Conservation (phyloP, 768 basidiomycete species). For the Suillus subalutaceus region DNA sequence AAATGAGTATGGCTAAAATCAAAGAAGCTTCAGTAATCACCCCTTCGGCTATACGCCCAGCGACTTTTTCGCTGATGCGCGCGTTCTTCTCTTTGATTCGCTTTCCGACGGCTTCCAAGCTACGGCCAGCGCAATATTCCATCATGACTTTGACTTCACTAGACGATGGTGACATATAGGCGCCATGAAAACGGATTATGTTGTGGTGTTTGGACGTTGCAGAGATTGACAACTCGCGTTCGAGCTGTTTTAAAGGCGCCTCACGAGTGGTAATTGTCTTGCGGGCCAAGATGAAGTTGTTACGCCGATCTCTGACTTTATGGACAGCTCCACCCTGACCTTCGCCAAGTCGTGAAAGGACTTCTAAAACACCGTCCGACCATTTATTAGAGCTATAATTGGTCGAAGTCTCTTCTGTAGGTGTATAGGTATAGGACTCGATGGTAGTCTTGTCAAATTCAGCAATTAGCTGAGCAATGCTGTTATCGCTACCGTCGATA, state of each 20-base stretch:
- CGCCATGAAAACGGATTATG: constrained; percentile 91
- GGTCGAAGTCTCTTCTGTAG: constrained; percentile 37
- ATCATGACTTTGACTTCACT: constrained; percentile 96
- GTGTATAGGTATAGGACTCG: constrained; percentile 36
- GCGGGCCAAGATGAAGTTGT: constrained; percentile 82
- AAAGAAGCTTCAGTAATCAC: constrained; percentile 46
- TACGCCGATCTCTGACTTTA: constrained; percentile 86
- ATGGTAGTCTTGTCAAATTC: constrained; percentile 32
- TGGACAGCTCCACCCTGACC: constrained; percentile 97
- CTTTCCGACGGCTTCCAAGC: constrained; percentile 86
- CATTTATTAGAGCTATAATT: constrained; percentile 40
- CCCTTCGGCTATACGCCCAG: constrained; percentile 91
- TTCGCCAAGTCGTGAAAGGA: constrained; percentile 81
- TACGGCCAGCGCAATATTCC: constrained; percentile 88
- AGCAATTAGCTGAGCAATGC: constrained; percentile 41
- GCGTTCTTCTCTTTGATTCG: constrained; percentile 79
- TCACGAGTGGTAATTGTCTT: constrained; percentile 93
- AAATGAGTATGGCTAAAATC: constrained; percentile 15
- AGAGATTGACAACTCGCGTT: constrained; percentile 91
- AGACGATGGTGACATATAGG: constrained; percentile 83
- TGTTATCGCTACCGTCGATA: constrained; percentile 32
- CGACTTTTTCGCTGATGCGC: constrained; percentile 83
- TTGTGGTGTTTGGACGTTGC: constrained; percentile 82
- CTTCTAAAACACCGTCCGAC: constrained; percentile 76
- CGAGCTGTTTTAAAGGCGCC: constrained; percentile 89